phyloP scores from a whole-genome alignment of 2,329 filamentous ascomycete species.

The Venturia pyrina region DNA sequence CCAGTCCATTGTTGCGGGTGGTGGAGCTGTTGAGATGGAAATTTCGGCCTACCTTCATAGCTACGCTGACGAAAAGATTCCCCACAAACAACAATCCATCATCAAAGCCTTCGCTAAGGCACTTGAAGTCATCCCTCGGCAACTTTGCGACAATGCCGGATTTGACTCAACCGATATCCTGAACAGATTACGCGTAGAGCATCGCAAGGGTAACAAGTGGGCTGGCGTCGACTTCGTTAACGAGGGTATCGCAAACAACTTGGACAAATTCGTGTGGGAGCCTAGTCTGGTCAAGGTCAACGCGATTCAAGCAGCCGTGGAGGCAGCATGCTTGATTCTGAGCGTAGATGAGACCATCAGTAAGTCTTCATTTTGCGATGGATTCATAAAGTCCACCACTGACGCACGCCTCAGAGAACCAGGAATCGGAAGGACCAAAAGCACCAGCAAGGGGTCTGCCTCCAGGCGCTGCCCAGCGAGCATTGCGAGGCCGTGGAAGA shows the following conservation, averaged over 20 bases:
- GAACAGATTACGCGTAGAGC: slow-evolving; percentile 91
- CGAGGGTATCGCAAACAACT: slow-evolving; percentile 89
- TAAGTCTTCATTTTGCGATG: slow-evolving; percentile 26
- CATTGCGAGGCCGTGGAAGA: slow-evolving; percentile 69
- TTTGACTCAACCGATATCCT: slow-evolving; percentile 98
- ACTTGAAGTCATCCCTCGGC: slow-evolving; percentile 89
- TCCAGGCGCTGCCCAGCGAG: slow-evolving; percentile 69
- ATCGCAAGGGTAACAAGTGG: slow-evolving; percentile 87
- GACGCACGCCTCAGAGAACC: slow-evolving; percentile 51
- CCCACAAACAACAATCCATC: slow-evolving; percentile 91
- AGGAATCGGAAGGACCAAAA: slow-evolving; percentile 80
- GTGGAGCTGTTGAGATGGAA: slow-evolving; percentile 94
- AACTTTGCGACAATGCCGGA: slow-evolving; percentile 96
- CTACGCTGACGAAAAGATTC: slow-evolving; percentile 85
- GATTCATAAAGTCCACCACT: slow-evolving; percentile 16
- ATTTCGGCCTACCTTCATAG: slow-evolving; percentile 85
- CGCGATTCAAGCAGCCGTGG: slow-evolving; percentile 88
- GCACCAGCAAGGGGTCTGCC: slow-evolving; percentile 60
- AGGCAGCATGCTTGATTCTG: slow-evolving; percentile 90
- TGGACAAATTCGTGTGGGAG: slow-evolving; percentile 96
- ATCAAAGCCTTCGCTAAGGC: slow-evolving; percentile 98
- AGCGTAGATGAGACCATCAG: slow-evolving; percentile 97
- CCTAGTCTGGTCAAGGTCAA: slow-evolving; percentile 94
- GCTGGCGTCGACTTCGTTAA: slow-evolving; percentile 90
- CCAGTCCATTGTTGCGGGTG: slow-evolving; percentile 86